Percentiles rank a stretch among this genome's conserved stretches.
Conservation (phyloP, 139 green algal species). For the Coelastrella sp. region DNA sequence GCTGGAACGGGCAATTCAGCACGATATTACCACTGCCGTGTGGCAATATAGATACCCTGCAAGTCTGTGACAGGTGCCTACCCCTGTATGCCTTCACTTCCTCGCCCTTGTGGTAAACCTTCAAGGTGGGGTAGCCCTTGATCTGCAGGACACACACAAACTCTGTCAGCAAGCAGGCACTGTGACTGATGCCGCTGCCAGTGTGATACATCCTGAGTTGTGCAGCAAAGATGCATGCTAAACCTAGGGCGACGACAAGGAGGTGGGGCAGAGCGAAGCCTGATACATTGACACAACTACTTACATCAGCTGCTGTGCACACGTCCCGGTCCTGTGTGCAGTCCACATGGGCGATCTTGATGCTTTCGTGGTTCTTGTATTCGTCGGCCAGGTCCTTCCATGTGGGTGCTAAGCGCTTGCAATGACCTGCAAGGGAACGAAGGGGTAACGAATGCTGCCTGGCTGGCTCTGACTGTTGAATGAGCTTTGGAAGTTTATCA, state of each 20-base stretch:
- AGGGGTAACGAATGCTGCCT: no score
- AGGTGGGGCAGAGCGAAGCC: no score
- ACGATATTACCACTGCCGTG: no score
- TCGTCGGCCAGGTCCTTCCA: slow-evolving; percentile 70
- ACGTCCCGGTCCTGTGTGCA: slow-evolving; percentile 72
- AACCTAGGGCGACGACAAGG: no score
- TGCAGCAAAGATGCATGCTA: no score
- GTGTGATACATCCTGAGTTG: no score
- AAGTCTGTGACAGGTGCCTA: neutral
- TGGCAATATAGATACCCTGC: neutral
- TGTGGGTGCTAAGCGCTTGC: slow-evolving; percentile 75
- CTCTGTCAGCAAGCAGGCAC: neutral
- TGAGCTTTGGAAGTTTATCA: neutral
- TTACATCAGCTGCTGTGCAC: slow-evolving; percentile 69
- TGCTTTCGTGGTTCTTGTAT: slow-evolving; percentile 51
- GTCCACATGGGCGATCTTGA: slow-evolving; percentile 76
- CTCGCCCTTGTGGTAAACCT: slow-evolving; percentile 73
- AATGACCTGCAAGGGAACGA: slow-evolving; percentile 67
- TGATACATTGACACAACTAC: neutral
- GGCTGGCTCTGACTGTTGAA: no score
- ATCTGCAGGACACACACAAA: slow-evolving; percentile 55
- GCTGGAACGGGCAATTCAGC: no score
- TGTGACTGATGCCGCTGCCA: no score
- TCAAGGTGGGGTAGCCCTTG: slow-evolving; percentile 84
- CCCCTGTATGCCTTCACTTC: slow-evolving; percentile 70